Evolutionary conservation across 305 asterid genomes (phyloP).

Genomic region (Fraxinus baroniana): DNA sequence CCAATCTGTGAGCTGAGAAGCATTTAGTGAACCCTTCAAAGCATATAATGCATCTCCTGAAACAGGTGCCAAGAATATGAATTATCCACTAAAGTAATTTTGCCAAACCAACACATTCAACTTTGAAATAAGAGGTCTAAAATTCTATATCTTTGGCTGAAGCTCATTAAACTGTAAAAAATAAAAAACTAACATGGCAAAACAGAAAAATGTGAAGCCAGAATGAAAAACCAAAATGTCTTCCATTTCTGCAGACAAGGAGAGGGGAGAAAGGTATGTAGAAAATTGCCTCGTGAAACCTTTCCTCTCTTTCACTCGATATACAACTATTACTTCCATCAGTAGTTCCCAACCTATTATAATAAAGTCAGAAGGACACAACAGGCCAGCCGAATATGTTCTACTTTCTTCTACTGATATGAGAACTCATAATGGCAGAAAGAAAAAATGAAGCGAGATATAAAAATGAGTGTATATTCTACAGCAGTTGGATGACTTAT

Average conservation of each 20-base stretch:
- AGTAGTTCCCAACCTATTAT: background rate
- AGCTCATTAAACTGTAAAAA: background rate
- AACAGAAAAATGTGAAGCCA: background rate
- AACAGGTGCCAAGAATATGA: constrained; percentile 11
- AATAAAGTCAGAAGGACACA: background rate
- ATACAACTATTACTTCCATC: background rate
- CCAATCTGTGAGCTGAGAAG: constrained; percentile 81
- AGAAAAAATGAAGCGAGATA: background rate
- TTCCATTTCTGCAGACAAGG: background rate
- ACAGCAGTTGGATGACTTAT: background rate
- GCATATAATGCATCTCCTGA: constrained; percentile 75
- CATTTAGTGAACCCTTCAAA: constrained; percentile 65
- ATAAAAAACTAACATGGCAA: background rate
- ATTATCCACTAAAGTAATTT: background rate
- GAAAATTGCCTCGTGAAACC: background rate
- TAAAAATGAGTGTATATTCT: background rate
- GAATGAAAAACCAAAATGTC: background rate
- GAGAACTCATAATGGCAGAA: background rate
- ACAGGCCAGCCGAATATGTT: background rate
- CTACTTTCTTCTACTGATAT: background rate
- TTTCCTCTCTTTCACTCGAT: background rate
- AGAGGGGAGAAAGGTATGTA: background rate
- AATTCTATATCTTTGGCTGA: background rate
- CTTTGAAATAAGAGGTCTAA: background rate
- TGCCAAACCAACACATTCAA: background rate